These are phyloP conservation scores for Ambrosiella cleistominuta DNA, from an alignment of 2,329 filamentous ascomycete genomes.

Conservation along the genomic window DNA sequence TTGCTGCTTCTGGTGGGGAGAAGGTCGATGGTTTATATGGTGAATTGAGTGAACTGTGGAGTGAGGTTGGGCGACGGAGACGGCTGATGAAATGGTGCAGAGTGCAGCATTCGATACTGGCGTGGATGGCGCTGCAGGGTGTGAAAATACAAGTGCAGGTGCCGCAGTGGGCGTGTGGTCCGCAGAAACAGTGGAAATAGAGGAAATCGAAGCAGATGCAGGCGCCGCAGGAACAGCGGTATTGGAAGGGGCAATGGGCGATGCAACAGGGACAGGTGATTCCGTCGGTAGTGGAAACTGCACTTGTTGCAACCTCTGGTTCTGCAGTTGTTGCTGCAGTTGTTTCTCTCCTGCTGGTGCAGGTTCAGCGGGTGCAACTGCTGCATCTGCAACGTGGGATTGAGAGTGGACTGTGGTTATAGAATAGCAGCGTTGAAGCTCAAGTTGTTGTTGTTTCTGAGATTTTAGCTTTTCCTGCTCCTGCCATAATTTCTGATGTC, in stretches of 20 bases:
- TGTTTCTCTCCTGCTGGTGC: background rate
- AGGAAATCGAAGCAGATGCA: background rate
- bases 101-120: no score
- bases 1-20: background rate
- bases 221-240: background rate
- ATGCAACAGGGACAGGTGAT: background rate
- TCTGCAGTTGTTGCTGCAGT: background rate
- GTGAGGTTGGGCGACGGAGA: no score
- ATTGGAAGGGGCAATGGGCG: background rate
- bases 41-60: no score
- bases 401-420: background rate
- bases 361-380: background rate
- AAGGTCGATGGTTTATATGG: background rate
- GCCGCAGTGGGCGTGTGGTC: no score
- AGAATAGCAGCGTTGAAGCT: slow-evolving; percentile 16
- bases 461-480: slow-evolving; percentile 10
- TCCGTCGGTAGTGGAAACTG: background rate
- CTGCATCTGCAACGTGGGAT: background rate
- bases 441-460: slow-evolving; percentile 14
- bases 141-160: no score
- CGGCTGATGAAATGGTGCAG: no score
- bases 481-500: slow-evolving; percentile 6
- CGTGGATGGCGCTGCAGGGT: no score
- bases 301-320: background rate
- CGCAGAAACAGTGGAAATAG: background rate